phyloP scores from a whole-genome alignment of 148 eudicot genomes.

The Cornus controversa region DNA sequence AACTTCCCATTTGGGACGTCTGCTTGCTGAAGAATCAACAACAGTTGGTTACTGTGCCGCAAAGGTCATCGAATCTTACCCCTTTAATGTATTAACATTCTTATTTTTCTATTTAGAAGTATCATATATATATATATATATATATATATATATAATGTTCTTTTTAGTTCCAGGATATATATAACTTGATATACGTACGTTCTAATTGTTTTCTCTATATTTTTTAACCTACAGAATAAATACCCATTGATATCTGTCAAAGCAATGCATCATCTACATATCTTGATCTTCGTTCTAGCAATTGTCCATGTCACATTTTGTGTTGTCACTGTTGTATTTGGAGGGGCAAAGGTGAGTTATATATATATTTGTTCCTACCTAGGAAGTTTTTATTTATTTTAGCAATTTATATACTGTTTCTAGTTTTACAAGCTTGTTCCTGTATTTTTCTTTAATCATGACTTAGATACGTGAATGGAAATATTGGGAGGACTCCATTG shows the following conservation, averaged over 20 bases:
- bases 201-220: background rate
- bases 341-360: slow-evolving; percentile 61
- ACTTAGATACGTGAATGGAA: slow-evolving; percentile 84
- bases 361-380: background rate
- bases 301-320: slow-evolving; percentile 74
- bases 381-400: background rate
- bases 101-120: no score
- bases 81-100: no score
- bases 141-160: no score
- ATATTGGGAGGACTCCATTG: slow-evolving; percentile 71
- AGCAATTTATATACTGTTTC: background rate
- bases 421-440: background rate
- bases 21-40: slow-evolving; percentile 27
- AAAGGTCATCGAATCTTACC: slow-evolving; percentile 27
- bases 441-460: slow-evolving; percentile 10
- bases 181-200: no score
- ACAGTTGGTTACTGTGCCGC: slow-evolving; percentile 34
- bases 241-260: slow-evolving; percentile 76
- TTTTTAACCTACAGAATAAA: slow-evolving; percentile 45
- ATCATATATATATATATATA: no score
- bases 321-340: slow-evolving; percentile 69
- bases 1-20: slow-evolving; percentile 18
- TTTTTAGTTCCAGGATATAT: no score
- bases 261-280: slow-evolving; percentile 85
- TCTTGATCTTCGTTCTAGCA: slow-evolving; percentile 88